Base-by-base conservation (phyloP, 768 basidiomycete genomes). In the Rickenella mellea region DNA sequence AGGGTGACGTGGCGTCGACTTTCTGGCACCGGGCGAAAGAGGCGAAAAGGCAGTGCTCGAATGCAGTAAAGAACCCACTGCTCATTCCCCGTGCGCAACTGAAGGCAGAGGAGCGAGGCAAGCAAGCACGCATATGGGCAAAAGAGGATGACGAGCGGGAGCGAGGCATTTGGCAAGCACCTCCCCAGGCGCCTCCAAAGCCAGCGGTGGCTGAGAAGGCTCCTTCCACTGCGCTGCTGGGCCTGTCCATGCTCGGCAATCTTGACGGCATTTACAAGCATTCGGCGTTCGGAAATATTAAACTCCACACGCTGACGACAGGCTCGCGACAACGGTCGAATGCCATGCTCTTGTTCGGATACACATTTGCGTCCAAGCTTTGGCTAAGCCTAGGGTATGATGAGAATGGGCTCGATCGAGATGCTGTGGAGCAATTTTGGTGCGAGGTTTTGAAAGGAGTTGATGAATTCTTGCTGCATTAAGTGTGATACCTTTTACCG, bases 301-400 rank as follows among this genome's bases (percentile, higher is more conserved):
- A 70, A 56, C 65, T 90, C 15, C 76, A 84, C 49, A 80, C 79
- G 4, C 66, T 92, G 26, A 90, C 83, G 21, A 89, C 88, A 1
- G 88, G 86, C 2, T 86, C 83, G 6, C 71, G 88, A n/a, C 87
- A 90, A 55, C 74, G 86, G 3, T 55, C 72, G 0, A 78, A 84
- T 8, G 85, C 78, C 2, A 80, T 89, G 76, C 66, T 92, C 28
- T 59, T 92, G n/a, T 88, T 91, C 45, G 81, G 80, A 3, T 84
- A 83, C 58, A 85, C 81, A 0, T 83, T 82, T 49, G 75, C 66
- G 17, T 80, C 78, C 6, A 80, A 77, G 59, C 59, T 91, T 14
- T 89, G 83, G 83, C 55, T 90, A 27, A 86, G 80, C 49, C 65
- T 90, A 24, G 83, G 84, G 0, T 88, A 86, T 56, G 88, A 90